Conservation (phyloP, 345 rosid genomes). For the Gossypium bickii region DNA sequence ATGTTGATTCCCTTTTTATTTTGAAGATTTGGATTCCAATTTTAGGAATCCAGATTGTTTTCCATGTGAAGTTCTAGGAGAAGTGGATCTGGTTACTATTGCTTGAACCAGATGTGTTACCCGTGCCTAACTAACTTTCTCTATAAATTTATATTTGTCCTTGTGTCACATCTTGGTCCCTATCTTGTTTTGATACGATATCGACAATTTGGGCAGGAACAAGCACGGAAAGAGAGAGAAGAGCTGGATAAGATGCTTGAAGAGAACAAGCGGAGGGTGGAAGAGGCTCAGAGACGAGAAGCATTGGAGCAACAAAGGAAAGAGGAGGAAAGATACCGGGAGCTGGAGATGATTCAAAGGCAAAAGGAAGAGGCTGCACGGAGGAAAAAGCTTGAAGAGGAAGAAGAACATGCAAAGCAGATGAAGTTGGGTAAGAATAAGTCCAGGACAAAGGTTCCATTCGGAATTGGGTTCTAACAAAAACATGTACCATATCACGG, state of each 20-base stretch:
- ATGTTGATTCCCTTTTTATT: neutral
- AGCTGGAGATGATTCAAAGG: constrained; percentile 66
- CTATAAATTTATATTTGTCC: neutral
- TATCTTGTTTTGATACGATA: neutral
- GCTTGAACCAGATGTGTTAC: neutral
- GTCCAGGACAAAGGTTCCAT: constrained; percentile 45
- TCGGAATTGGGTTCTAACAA: constrained; percentile 32
- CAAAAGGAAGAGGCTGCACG: constrained; percentile 76
- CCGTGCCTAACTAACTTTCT: neutral
- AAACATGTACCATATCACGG: neutral
- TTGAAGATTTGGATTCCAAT: neutral
- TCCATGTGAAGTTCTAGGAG: neutral
- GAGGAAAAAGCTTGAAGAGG: constrained; percentile 70
- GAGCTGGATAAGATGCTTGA: constrained; percentile 86
- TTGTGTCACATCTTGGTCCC: neutral
- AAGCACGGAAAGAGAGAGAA: constrained; percentile 75
- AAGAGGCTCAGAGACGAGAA: constrained; percentile 78
- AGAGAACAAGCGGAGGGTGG: constrained; percentile 80
- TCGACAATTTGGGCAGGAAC: constrained; percentile 43
- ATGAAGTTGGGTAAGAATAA: constrained; percentile 40
- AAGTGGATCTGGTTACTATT: neutral
- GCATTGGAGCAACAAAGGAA: constrained; percentile 73
- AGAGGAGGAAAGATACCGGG: constrained; percentile 78
- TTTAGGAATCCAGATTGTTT: no score
- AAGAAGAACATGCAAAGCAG: constrained; percentile 54